Conservation (phyloP, 495 filamentous ascomycete species). For the Astrocystis sublimbata region DNA sequence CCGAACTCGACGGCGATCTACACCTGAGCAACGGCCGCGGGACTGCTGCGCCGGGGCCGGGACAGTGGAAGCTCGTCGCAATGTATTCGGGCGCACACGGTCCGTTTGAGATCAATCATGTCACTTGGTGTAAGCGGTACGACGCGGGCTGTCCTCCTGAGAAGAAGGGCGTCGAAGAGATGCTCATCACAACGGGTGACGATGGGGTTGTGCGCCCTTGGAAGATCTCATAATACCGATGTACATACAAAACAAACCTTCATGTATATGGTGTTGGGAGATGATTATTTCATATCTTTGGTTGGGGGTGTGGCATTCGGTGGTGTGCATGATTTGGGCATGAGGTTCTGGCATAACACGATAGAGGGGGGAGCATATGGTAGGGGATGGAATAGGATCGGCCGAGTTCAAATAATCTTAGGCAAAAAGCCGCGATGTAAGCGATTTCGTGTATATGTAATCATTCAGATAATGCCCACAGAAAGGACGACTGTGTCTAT, state of each 20-base stretch:
- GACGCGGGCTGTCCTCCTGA: conserved; percentile 49
- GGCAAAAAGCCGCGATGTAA: not conserved
- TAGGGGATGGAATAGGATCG: not conserved
- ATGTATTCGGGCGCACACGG: conserved; percentile 73
- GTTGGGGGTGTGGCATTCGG: not conserved
- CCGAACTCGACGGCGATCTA: conserved; percentile 40
- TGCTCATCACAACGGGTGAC: conserved; percentile 77
- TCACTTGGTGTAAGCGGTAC: conserved; percentile 71
- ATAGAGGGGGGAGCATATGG: conserved; percentile 3
- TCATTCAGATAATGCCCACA: conserved; percentile 12
- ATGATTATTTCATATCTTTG: not conserved
- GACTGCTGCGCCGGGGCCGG: conserved; percentile 28
- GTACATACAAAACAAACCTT: no score
- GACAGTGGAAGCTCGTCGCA: conserved; percentile 68
- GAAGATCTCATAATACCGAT: conserved; percentile 41
- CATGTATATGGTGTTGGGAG: not conserved
- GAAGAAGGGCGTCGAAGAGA: conserved; percentile 61
- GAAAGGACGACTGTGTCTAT: not conserved
- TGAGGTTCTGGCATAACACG: conserved; percentile 1
- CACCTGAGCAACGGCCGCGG: conserved; percentile 40
- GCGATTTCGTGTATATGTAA: conserved; percentile 1
- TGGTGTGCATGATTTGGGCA: not conserved
- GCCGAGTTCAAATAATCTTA: not conserved
- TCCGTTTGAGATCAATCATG: conserved; percentile 90
- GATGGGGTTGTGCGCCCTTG: conserved; percentile 77